Evolutionary conservation across 768 basidiomycete genomes (phyloP).

Genomic region (Suillus plorans): DNA sequence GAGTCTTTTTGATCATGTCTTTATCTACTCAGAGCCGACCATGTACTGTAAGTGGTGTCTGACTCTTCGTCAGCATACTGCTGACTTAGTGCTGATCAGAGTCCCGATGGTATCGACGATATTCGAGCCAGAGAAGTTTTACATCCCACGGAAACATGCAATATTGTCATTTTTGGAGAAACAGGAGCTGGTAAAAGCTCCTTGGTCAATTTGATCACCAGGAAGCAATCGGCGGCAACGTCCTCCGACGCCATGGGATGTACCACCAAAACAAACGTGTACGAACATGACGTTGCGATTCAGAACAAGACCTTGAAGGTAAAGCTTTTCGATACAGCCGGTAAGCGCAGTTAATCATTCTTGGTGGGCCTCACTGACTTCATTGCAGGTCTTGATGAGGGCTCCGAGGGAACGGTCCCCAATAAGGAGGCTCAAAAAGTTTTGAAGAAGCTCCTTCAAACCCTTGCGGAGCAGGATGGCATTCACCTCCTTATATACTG

Average conservation of each 20-base stretch:
- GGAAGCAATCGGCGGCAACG: slow-evolving; percentile 29
- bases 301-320: slow-evolving; percentile 10
- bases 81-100: neutral
- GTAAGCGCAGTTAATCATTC: neutral
- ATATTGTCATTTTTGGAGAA: slow-evolving; percentile 32
- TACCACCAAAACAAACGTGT: slow-evolving; percentile 9
- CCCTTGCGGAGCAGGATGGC: slow-evolving; percentile 5
- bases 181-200: slow-evolving; percentile 34
- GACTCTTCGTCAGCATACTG: neutral
- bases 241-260: slow-evolving; percentile 22
- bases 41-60: neutral
- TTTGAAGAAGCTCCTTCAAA: slow-evolving; percentile 11
- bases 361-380: slow-evolving; percentile 19
- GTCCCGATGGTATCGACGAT: neutral
- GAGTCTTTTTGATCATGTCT: neutral
- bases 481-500: slow-evolving; percentile 24
- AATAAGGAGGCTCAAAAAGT: slow-evolving; percentile 6
- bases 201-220: slow-evolving; percentile 31
- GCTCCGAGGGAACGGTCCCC: slow-evolving; percentile 6
- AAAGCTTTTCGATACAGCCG: slow-evolving; percentile 14
- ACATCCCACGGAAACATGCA: slow-evolving; percentile 4
- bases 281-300: neutral
- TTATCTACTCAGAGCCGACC: neutral
- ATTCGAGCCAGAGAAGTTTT: neutral
- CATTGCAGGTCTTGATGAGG: slow-evolving; percentile 15